Conservation (phyloP, 2,329 filamentous ascomycete species). For the Ophiocordyceps camponoti-rufipedis region DNA sequence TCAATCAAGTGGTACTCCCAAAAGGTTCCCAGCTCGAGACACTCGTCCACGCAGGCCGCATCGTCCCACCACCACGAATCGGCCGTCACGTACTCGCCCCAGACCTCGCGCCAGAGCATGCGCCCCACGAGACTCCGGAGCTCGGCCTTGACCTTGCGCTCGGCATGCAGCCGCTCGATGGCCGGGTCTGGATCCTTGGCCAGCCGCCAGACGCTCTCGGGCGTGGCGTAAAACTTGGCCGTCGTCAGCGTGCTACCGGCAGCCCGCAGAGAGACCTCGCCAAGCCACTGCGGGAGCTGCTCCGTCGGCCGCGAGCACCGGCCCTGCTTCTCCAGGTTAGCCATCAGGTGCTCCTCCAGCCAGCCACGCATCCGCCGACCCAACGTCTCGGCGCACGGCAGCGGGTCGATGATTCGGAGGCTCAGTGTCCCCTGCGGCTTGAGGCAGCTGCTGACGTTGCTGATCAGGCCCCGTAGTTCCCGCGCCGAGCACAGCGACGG, state of each 20-base stretch:
- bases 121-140: constrained; percentile 33
- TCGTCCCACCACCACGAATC: constrained; percentile 47
- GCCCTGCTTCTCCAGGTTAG: constrained; percentile 39
- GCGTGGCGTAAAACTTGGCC: constrained; percentile 29
- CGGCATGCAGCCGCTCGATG: constrained; percentile 6
- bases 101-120: constrained; percentile 42
- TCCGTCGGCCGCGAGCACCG: constrained; percentile 40
- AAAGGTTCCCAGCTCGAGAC: constrained; percentile 30
- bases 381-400: constrained; percentile 33
- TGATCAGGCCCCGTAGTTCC: constrained; percentile 36
- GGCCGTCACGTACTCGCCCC: constrained; percentile 32
- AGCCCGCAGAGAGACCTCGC: constrained; percentile 31
- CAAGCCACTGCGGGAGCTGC: constrained; percentile 40
- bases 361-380: constrained; percentile 40
- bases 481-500: constrained; percentile 36
- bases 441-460: constrained; percentile 37
- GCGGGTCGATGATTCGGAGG: constrained; percentile 43
- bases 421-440: constrained; percentile 35
- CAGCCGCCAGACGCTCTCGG: constrained; percentile 9
- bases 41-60: constrained; percentile 33
- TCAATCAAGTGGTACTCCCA: constrained; percentile 42
- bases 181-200: constrained; percentile 8
- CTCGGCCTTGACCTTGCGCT: constrained; percentile 21
- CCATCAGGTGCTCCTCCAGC: constrained; percentile 41
- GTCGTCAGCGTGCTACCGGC: constrained; percentile 27